Evolutionary conservation across 1,139 yeast genomes (phyloP), one percentile per base, ranked within the genome.

Genomic region (Magnusiomyces suaveolens): DNA sequence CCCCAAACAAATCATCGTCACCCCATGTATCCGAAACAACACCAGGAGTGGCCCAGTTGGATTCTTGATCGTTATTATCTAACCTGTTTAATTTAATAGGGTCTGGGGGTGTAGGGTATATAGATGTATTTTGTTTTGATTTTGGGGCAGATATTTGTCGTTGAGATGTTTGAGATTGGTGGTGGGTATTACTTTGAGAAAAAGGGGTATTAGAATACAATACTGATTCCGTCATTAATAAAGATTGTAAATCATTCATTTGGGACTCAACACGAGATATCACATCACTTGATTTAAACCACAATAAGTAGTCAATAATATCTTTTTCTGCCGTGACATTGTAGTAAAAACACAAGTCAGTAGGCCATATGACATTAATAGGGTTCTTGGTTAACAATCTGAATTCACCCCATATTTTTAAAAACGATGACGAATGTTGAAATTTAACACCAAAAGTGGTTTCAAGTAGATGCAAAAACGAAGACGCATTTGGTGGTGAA

Each of bases 341-440:
- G 3, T 3, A 56, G 25, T 63, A 59, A 18, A 53, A 39, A 39
- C 57, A 46, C 25, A 52, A 24, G 25, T 54, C 48, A 21, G 52
- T 18, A 6, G 57, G 57, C 57, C 57, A 54, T 4, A 52, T 20
- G 16, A 54, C 41, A 4, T 50, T 52, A 6, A 33, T 51, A n/a
- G 56, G 43, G 3, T 23, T 14, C 18, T 23, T 12, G 3, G 33
- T 25, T 16, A 8, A 33, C 14, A 41, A 50, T 79, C 54, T 84
- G 92, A 90, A 8, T 82, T 74, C 23, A 84, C 67, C 64, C 80
- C 83, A 18, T 84, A 76, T 92, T 92, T 85, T 55, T 73, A 66
- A 20, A 75, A 57, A 38, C 56, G 61, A 21, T 59, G 29, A n/a
- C 18, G 43, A 12, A 18, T 41, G 20, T 14, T 26, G n/a, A 16